A percentile compares a stretch with the other conserved stretches of the same genome.
These are phyloP conservation scores for Sugiyamaella grinbergsii DNA, from an alignment of 1,139 yeast genomes.

Conservation along the genomic window DNA sequence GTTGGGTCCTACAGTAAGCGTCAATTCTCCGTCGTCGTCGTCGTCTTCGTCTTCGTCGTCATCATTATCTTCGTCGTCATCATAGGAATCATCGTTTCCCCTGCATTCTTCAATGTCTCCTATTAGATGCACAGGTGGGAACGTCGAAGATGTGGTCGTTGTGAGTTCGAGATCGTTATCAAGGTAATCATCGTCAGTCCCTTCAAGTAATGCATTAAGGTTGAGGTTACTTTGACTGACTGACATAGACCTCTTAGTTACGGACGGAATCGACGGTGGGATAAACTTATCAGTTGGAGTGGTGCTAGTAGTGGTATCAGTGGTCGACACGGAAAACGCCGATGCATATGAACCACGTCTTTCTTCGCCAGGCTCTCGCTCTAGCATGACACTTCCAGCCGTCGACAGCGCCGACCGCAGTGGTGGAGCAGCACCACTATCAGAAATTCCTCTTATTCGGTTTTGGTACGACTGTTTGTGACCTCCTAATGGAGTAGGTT, in stretches of 20 bases:
- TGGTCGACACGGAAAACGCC: slow-evolving; percentile 11
- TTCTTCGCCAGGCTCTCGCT: slow-evolving; percentile 7
- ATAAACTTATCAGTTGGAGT: slow-evolving; percentile 7
- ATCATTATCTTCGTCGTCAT: slow-evolving; percentile 24
- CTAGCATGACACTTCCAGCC: not conserved
- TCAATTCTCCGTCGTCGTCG: slow-evolving; percentile 52
- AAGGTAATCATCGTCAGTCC: slow-evolving; percentile 14
- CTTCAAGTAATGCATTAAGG: slow-evolving; percentile 31
- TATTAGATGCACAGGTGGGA: slow-evolving; percentile 1
- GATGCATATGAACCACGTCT: slow-evolving; percentile 13
- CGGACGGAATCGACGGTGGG: not conserved
- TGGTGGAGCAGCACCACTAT: slow-evolving; percentile 6
- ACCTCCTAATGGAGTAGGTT: slow-evolving; percentile 24
- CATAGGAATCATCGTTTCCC: slow-evolving; percentile 18
- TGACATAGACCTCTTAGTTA: slow-evolving; percentile 18
- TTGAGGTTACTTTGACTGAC: slow-evolving; percentile 30
- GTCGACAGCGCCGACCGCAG: not conserved
- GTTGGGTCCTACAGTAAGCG: slow-evolving; percentile 52
- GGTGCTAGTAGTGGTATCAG: slow-evolving; percentile 12
- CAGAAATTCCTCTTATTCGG: slow-evolving; percentile 1
- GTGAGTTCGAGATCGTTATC: slow-evolving; percentile 12
- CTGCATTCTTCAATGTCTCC: slow-evolving; percentile 12
- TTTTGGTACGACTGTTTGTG: not conserved
- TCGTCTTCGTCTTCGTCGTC: slow-evolving; percentile 35
- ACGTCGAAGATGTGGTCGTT: not conserved